phyloP scores from a whole-genome alignment of 257 asterid genomes.

The Jacaranda mimosifolia region DNA sequence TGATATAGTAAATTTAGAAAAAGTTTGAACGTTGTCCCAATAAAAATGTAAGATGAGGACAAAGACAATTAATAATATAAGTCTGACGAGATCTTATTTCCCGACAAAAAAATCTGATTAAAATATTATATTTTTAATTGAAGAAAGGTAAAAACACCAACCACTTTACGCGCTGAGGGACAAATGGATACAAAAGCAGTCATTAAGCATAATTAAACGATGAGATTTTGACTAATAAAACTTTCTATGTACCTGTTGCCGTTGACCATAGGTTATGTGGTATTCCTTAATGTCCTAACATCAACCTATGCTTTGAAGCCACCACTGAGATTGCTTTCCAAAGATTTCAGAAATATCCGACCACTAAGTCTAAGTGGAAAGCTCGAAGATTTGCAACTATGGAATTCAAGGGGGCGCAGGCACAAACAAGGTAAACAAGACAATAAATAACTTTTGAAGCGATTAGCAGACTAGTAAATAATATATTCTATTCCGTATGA shows the following conservation, averaged over 20 bases:
- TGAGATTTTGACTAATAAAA: neutral
- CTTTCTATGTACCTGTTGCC: neutral
- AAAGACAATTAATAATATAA: too few species aligned
- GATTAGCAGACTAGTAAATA: neutral
- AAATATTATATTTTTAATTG: too few species aligned
- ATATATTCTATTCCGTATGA: neutral
- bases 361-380: neutral
- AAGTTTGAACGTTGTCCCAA: too few species aligned
- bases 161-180: neutral
- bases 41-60: too few species aligned
- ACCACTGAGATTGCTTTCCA: neutral
- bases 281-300: too few species aligned
- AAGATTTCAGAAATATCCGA: neutral
- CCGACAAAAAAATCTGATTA: too few species aligned
- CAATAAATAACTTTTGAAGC: neutral
- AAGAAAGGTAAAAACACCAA: neutral
- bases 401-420: constrained; percentile 34
- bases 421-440: constrained; percentile 44
- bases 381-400: constrained; percentile 36
- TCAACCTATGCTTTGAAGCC: neutral
- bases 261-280: neutral
- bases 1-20: too few species aligned
- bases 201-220: neutral
- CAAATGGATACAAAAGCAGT: neutral
- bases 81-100: too few species aligned